Percentiles rank a stretch among this genome's conserved stretches.
These are phyloP conservation scores for Nemania sp. DNA, from an alignment of 2,329 filamentous ascomycete species.

Conservation along the genomic window DNA sequence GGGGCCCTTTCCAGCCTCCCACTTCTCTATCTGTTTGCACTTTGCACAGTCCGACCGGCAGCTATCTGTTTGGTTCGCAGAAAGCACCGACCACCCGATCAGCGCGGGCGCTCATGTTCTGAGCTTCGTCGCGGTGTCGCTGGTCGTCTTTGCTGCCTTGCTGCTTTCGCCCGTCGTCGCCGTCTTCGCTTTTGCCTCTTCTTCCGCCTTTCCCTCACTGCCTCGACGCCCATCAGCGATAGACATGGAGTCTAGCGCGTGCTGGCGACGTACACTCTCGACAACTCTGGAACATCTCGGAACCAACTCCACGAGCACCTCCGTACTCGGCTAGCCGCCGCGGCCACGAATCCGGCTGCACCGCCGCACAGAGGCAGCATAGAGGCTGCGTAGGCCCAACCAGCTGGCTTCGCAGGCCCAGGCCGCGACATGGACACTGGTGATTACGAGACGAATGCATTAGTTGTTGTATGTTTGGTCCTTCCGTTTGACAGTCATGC, in stretches of 20 bases:
- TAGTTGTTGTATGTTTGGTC: constrained; percentile 55
- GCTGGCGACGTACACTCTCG: constrained; percentile 34
- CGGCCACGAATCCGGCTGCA: constrained; percentile 22
- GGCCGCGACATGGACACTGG: constrained; percentile 63
- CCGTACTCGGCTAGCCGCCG: constrained; percentile 26
- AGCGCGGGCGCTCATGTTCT: constrained; percentile 2
- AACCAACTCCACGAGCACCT: constrained; percentile 12
- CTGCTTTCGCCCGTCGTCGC: constrained; percentile 10
- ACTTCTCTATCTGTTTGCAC: no score
- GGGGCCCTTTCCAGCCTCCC: no score
- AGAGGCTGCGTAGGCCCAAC: constrained; percentile 17
- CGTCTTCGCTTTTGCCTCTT: background rate
- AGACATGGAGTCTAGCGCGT: constrained; percentile 40
- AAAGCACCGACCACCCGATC: background rate
- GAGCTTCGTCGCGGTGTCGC: constrained; percentile 15
- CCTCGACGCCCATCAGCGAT: constrained; percentile 19
- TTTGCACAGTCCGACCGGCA: no score
- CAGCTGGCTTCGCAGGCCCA: constrained; percentile 32
- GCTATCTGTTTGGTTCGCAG: background rate
- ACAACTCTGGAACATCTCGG: constrained; percentile 25
- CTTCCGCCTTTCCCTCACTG: constrained; percentile 4
- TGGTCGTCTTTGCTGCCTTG: constrained; percentile 7
- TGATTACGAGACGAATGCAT: constrained; percentile 65
- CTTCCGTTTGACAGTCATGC: background rate
- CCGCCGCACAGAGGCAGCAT: constrained; percentile 20